Conservation (phyloP, 2,329 filamentous ascomycete species). For the Massarina eburnea region DNA sequence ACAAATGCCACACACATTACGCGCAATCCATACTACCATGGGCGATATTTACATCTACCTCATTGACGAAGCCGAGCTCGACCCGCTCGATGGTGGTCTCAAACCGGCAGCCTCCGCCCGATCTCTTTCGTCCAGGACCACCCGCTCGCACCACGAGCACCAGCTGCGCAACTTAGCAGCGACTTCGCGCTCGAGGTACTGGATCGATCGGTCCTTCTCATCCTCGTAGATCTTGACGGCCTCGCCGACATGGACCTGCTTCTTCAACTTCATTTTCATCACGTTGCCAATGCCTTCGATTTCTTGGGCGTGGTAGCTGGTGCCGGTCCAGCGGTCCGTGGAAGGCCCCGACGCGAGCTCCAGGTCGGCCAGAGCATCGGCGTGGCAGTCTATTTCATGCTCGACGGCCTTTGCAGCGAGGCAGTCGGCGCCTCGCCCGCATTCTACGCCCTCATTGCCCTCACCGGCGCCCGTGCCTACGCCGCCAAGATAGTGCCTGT, state of each 20-base stretch:
- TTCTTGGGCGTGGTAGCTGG: conserved; percentile 83
- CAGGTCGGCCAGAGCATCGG: conserved; percentile 63
- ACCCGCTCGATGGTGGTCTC: conserved; percentile 17
- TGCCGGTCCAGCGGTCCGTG: conserved; percentile 54
- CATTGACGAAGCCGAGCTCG: conserved; percentile 18
- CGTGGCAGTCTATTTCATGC: conserved; percentile 82
- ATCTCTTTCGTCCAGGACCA: conserved; percentile 64
- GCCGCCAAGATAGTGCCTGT: conserved; percentile 75
- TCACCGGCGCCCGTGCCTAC: conserved; percentile 86
- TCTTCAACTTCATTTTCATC: conserved; percentile 85
- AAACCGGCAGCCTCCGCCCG: conserved; percentile 16
- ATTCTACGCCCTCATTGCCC: conserved; percentile 84
- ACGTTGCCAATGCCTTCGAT: conserved; percentile 88
- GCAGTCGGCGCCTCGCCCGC: conserved; percentile 75
- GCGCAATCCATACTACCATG: too few relatives aligned
- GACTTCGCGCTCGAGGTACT: conserved; percentile 71
- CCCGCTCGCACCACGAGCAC: conserved; percentile 88
- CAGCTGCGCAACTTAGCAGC: conserved; percentile 71
- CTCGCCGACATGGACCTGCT: conserved; percentile 76
- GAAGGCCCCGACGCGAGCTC: conserved; percentile 45
- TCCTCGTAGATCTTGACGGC: conserved; percentile 83
- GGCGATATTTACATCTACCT: not conserved
- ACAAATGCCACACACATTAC: too few relatives aligned
- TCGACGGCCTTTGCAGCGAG: conserved; percentile 76
- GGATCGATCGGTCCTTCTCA: conserved; percentile 47